A percentile compares a stretch with the other conserved stretches of the same genome.
These are phyloP conservation scores for Pseudohalonectria lignicola DNA, from an alignment of 2,329 filamentous ascomycete genomes.

Conservation along the genomic window DNA sequence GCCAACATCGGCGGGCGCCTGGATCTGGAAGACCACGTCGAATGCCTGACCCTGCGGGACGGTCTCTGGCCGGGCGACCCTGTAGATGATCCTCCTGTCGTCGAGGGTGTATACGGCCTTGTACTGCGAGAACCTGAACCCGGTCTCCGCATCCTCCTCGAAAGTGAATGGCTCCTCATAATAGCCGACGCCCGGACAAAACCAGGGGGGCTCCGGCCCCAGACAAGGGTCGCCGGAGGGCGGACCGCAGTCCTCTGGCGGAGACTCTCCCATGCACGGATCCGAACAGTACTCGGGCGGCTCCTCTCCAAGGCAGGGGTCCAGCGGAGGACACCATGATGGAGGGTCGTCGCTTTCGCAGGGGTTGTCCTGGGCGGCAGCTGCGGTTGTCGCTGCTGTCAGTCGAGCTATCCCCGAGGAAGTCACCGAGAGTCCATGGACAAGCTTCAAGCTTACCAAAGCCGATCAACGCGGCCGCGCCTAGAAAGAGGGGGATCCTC, in stretches of 20 bases:
- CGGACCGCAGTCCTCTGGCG: not conserved
- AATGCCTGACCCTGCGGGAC: conserved; percentile 4
- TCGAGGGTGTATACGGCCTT: conserved; percentile 4
- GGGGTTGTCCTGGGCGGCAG: not conserved
- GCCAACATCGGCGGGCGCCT: conserved; percentile 6
- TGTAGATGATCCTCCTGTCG: conserved; percentile 5
- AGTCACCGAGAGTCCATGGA: not conserved
- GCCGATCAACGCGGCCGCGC: not conserved
- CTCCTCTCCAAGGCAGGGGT: not conserved
- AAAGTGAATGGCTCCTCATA: not conserved
- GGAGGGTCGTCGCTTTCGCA: not conserved
- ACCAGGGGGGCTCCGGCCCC: not conserved
- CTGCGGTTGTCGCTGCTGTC: not conserved
- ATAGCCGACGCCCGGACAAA: not conserved
- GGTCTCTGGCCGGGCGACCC: conserved; percentile 7
- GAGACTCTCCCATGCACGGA: not conserved
- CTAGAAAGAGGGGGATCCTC: not conserved
- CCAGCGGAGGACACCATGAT: not conserved
- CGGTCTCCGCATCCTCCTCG: conserved; percentile 15
- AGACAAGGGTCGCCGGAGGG: not conserved
- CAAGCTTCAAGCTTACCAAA: not conserved
- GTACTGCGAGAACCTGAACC: conserved; percentile 11
- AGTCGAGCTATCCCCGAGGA: not conserved
- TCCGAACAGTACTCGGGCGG: not conserved
- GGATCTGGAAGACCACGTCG: conserved; percentile 11